Evolutionary conservation across 1,284 basidiomycete genomes (phyloP).

Genomic region (Microbotryum violaceum): DNA sequence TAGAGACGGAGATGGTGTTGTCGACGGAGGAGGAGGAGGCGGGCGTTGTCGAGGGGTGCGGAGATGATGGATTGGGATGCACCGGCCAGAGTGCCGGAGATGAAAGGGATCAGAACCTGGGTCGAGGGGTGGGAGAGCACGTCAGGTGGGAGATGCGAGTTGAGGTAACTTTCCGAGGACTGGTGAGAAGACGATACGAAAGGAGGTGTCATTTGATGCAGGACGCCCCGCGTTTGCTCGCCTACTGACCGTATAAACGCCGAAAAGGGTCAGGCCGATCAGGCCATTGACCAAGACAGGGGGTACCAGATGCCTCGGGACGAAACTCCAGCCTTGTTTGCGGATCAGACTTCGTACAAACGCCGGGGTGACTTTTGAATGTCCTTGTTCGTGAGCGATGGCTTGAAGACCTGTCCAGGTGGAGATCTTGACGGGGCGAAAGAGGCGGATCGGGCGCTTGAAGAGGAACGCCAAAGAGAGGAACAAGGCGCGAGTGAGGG

Average conservation of each 20-base stretch:
- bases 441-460: conserved; percentile 41
- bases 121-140: conserved; percentile 30
- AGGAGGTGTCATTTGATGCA: neutral
- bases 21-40: conserved; percentile 37
- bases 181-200: conserved; percentile 9
- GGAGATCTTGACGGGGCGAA: conserved; percentile 40
- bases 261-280: conserved; percentile 42
- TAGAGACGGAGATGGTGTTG: conserved; percentile 21
- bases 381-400: conserved; percentile 41
- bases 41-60: conserved; percentile 44
- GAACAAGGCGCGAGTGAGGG: conserved; percentile 33
- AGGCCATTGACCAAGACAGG: conserved; percentile 40
- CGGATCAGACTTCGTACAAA: conserved; percentile 39
- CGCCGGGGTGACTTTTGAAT: conserved; percentile 31
- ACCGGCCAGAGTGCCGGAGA: conserved; percentile 40
- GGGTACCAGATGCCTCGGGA: conserved; percentile 35
- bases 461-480: conserved; percentile 43
- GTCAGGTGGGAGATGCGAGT: neutral
- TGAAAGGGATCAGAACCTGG: conserved; percentile 26
- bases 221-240: too few relatives aligned
- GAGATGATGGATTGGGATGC: conserved; percentile 43
- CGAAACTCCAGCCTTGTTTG: conserved; percentile 35
- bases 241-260: conserved; percentile 32
- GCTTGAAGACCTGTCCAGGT: conserved; percentile 41
- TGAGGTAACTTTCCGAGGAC: conserved; percentile 8